phyloP scores from a whole-genome alignment of 441 rosid species.

The Corymbia citriodora region DNA sequence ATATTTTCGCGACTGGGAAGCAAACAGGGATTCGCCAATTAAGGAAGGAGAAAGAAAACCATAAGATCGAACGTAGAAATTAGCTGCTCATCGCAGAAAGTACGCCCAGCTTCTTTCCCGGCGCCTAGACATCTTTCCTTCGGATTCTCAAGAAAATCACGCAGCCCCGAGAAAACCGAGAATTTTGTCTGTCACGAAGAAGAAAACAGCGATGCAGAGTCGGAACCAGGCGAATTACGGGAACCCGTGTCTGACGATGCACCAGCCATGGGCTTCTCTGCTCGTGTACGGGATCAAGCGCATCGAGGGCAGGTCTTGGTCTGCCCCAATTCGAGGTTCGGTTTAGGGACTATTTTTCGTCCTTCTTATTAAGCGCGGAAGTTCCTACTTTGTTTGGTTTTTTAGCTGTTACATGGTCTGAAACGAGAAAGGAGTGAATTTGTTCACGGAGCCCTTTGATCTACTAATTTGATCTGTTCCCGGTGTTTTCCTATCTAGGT shows the following conservation, averaged over 20 bases:
- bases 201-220: not conserved
- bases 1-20: not conserved
- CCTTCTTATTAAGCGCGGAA: not conserved
- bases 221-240: constrained; percentile 47
- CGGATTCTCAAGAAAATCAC: not conserved
- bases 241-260: not conserved
- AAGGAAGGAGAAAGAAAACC: not conserved
- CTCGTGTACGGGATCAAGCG: not conserved
- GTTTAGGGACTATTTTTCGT: not conserved
- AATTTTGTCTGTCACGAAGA: not conserved
- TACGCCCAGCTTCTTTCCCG: no score
- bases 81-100: not conserved
- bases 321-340: not conserved
- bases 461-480: no score
- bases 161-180: not conserved
- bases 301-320: not conserved
- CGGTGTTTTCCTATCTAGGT: no score
- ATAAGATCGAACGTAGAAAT: not conserved
- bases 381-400: not conserved
- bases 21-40: not conserved
- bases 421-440: no score
- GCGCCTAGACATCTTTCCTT: not conserved
- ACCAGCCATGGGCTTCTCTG: not conserved
- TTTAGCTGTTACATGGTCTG: no score
- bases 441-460: no score